Base-by-base conservation (phyloP, 2,329 filamentous ascomycete species). In the Seiridium unicorne region DNA sequence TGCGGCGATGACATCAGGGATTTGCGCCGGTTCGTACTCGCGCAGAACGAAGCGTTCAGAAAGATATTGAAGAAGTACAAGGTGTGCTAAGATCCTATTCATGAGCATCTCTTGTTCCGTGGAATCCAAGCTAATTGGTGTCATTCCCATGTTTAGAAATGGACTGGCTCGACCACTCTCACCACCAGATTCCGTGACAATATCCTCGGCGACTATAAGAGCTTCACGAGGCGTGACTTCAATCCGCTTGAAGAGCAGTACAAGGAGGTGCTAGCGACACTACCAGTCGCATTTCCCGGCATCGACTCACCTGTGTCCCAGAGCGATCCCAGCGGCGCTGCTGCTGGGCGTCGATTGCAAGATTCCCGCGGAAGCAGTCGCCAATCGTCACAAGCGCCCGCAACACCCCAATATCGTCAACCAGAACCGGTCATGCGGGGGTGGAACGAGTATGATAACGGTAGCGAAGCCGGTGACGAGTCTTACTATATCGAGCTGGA, bases 381-480 rank as follows among this genome's bases (percentile, higher is more conserved):
- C 38, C 67, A 6, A 62, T 62, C 57, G 11, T 64, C 57, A n/a
- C 60, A 38, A 51, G 55, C 64, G n/a, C 62, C 61, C 13, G 32
- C 26, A 3, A 54, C 60, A 9, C 60, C 66, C 11, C 62, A 64
- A 5, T 42, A 49, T n/a, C 68, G 60, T 55, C 66, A 72, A 6
- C 57, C 71, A 72, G 55, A 68, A 59, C 61, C 9, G 55, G 59
- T 63, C 13, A 47, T 62, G 49, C 62, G 62, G 32, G 95, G 94
- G 70, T 96, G 92, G 91, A 94, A 91, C 73, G 92, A 96, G 72
- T 95, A 94, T 72, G 92, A 96, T 65, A 78, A 93, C 70, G 90
- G 90, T 7, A 92, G 91, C 70, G 90, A 93, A 58, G 77, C 75
- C 2, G 84, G 81, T 55, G 82, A 84, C 42, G 83, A 86, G 36